Evolutionary conservation across 2,329 filamentous ascomycete genomes (phyloP).

Genomic region (Penicillium sp.): DNA sequence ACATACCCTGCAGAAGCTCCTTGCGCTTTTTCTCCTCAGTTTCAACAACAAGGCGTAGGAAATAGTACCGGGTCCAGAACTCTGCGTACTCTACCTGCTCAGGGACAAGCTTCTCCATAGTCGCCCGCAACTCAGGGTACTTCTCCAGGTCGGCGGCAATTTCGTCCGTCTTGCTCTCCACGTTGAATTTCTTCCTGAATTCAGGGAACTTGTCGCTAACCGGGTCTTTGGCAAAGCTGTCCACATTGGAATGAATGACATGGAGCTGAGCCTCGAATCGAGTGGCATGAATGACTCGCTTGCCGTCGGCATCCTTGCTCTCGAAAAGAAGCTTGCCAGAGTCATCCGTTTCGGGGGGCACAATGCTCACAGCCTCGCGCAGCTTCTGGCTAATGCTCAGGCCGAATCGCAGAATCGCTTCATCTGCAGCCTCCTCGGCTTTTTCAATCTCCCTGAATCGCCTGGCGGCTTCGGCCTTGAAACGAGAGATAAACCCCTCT

Average conservation of each 20-base stretch:
- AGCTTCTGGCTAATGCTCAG: constrained; percentile 87
- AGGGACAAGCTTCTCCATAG: constrained; percentile 97
- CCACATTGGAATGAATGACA: constrained; percentile 83
- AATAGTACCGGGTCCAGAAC: constrained; percentile 97
- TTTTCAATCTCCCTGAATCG: constrained; percentile 85
- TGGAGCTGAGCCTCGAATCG: constrained; percentile 95
- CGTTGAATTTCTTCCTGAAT: constrained; percentile 76
- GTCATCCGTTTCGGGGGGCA: constrained; percentile 65
- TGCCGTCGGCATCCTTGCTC: constrained; percentile 85
- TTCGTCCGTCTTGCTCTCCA: constrained; percentile 80
- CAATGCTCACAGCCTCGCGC: constrained; percentile 84
- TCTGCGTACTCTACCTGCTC: constrained; percentile 83
- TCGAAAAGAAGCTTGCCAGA: constrained; percentile 78
- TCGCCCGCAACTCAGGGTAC: constrained; percentile 79
- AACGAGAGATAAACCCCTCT: constrained; percentile 71
- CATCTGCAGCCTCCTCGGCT: constrained; percentile 94
- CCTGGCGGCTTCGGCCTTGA: constrained; percentile 77
- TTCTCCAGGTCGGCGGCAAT: constrained; percentile 82
- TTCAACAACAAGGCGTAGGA: constrained; percentile 88
- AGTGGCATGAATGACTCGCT: constrained; percentile 91
- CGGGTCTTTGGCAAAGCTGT: constrained; percentile 83
- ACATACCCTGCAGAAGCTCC: constrained; percentile 86
- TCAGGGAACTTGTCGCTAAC: constrained; percentile 71
- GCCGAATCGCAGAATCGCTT: constrained; percentile 89
- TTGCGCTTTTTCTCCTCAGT: constrained; percentile 85